Evolutionary conservation across 306 rosid genomes (phyloP).

Genomic region (Potentilla sterilis): DNA sequence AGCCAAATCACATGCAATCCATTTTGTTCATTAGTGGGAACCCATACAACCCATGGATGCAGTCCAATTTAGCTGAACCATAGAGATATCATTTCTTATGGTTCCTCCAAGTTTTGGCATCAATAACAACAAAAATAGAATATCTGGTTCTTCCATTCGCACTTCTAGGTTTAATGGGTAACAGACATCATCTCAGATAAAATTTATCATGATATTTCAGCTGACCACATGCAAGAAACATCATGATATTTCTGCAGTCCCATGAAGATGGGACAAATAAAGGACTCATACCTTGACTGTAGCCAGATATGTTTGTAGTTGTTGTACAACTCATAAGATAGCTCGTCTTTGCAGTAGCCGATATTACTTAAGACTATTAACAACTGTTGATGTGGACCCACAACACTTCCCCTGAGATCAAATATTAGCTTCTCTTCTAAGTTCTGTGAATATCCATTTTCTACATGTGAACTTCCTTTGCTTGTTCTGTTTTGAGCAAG

Average conservation of each 20-base stretch:
- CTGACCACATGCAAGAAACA: background rate
- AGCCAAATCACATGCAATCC: background rate
- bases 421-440: constrained; percentile 47
- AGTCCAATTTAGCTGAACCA: background rate
- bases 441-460: constrained; percentile 70
- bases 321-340: constrained; percentile 73
- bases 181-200: background rate
- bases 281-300: constrained; percentile 61
- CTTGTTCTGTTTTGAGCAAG: constrained; percentile 56
- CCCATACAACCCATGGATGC: background rate
- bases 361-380: constrained; percentile 86
- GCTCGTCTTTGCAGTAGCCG: constrained; percentile 96
- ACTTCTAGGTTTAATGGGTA: background rate
- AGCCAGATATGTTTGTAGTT: constrained; percentile 84
- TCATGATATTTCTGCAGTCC: constrained; percentile 2
- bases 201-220: background rate
- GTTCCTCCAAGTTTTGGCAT: background rate
- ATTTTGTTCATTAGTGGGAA: background rate
- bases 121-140: background rate
- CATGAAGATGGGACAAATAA: constrained; percentile 7
- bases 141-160: background rate
- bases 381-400: constrained; percentile 74
- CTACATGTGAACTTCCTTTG: constrained; percentile 51
- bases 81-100: background rate
- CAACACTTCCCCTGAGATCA: constrained; percentile 54